These are phyloP conservation scores for Porcisia hertigi DNA, from an alignment of 208 protist species.

Conservation along the genomic window DNA sequence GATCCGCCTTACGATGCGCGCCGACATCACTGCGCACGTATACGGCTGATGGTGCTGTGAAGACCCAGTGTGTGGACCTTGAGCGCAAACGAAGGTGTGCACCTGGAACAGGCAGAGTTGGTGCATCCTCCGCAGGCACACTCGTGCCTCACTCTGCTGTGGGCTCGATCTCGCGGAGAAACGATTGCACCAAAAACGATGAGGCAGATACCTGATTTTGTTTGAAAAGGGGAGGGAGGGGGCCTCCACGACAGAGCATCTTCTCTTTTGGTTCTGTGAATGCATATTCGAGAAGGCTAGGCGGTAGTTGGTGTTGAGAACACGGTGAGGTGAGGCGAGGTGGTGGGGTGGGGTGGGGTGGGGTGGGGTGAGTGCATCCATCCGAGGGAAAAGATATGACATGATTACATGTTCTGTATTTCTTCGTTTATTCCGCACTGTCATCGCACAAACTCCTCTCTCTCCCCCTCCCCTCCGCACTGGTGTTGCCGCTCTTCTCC, in stretches of 20 bases:
- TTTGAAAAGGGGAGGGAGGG: too few relatives aligned
- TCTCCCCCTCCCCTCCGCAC: not conserved
- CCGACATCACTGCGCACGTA: not conserved
- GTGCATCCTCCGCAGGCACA: not conserved
- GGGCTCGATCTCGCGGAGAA: too few relatives aligned
- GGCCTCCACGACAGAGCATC: too few relatives aligned
- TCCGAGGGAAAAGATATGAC: too few relatives aligned
- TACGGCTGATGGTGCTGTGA: not conserved
- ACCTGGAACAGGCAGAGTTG: not conserved
- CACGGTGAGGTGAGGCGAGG: not conserved
- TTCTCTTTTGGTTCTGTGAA: too few relatives aligned
- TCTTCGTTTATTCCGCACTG: not conserved
- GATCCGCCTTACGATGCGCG: not conserved
- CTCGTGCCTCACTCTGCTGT: not conserved
- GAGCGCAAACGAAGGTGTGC: not conserved
- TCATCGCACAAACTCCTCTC: not conserved
- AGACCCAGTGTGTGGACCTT: not conserved
- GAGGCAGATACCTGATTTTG: too few relatives aligned
- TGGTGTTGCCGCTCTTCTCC: not conserved
- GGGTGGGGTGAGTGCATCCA: not conserved
- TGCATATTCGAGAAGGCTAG: not conserved
- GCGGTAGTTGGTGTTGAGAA: not conserved
- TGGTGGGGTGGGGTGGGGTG: not conserved
- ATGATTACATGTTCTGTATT: too few relatives aligned
- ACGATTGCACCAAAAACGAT: too few relatives aligned